A percentile compares a stretch with the other conserved stretches of the same genome.
Evolutionary conservation across 768 basidiomycete genomes (phyloP).

Genomic region (Pleurotus djamor): DNA sequence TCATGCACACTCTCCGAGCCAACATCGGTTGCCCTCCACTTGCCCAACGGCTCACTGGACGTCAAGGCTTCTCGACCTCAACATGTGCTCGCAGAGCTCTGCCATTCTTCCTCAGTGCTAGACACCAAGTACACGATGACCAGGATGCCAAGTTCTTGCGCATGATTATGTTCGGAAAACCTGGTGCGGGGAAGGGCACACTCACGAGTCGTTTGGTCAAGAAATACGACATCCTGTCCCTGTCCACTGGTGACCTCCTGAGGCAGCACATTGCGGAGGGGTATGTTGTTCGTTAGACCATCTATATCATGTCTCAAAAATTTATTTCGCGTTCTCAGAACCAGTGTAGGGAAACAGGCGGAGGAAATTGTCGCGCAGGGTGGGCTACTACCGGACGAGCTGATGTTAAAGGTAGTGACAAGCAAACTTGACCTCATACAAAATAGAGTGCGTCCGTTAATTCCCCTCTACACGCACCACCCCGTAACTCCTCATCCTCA

Average conservation of each 20-base stretch:
- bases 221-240: conserved; percentile 74
- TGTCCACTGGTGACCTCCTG: conserved; percentile 85
- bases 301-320: no score
- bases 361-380: conserved; percentile 80
- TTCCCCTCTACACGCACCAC: neutral
- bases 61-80: conserved; percentile 25
- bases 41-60: conserved; percentile 1
- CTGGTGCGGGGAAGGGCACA: conserved; percentile 87
- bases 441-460: conserved; percentile 51
- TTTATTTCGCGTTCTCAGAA: conserved; percentile 32
- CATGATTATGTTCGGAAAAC: conserved; percentile 79
- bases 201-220: conserved; percentile 70
- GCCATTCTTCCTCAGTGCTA: conserved; percentile 48
- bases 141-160: conserved; percentile 42
- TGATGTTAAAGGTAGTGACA: conserved; percentile 77
- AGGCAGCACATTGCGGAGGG: conserved; percentile 78
- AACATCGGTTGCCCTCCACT: neutral
- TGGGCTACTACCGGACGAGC: conserved; percentile 72
- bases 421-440: conserved; percentile 65
- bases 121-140: conserved; percentile 34
- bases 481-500: neutral
- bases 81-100: conserved; percentile 36
- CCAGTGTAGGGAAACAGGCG: conserved; percentile 69
- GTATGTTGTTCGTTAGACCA: conserved; percentile 21
- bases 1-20: neutral